phyloP scores from a whole-genome alignment of 805 yeast species.

The Metahyphopichia silvanorum region DNA sequence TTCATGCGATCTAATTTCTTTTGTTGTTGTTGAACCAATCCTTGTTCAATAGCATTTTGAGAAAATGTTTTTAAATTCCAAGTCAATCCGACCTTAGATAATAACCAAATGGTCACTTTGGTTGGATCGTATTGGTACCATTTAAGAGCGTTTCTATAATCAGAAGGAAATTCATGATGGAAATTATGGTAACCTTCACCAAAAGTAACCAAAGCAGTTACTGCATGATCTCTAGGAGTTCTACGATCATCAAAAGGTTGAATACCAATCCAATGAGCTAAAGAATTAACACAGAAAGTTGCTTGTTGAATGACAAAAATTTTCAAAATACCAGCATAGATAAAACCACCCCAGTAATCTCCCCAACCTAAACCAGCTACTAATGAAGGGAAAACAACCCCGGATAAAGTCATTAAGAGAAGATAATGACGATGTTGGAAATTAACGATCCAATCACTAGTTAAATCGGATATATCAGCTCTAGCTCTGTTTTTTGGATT shows the following conservation, averaged over 20 bases:
- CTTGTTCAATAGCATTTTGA: conserved; percentile 79
- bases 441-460: conserved; percentile 73
- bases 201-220: conserved; percentile 79
- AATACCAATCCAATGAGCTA: conserved; percentile 83
- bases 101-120: conserved; percentile 54
- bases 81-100: conserved; percentile 66
- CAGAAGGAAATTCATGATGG: conserved; percentile 89
- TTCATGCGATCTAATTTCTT: conserved; percentile 69
- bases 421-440: conserved; percentile 81
- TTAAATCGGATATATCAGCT: conserved; percentile 76
- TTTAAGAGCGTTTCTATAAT: conserved; percentile 81
- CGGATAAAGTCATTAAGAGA: conserved; percentile 54
- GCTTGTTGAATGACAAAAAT: conserved; percentile 76
- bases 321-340: conserved; percentile 73
- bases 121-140: conserved; percentile 91
- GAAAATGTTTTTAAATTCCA: conserved; percentile 73
- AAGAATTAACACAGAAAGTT: conserved; percentile 80
- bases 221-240: conserved; percentile 80
- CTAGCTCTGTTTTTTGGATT: conserved; percentile 80
- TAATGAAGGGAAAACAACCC: conserved; percentile 61
- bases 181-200: conserved; percentile 91
- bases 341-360: conserved; percentile 69
- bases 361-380: conserved; percentile 57
- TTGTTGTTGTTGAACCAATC: conserved; percentile 77
- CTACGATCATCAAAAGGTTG: conserved; percentile 87